Base-by-base conservation (phyloP, 2,329 filamentous ascomycete genomes). In the Ophiocordyceps camponoti-leonardi region DNA sequence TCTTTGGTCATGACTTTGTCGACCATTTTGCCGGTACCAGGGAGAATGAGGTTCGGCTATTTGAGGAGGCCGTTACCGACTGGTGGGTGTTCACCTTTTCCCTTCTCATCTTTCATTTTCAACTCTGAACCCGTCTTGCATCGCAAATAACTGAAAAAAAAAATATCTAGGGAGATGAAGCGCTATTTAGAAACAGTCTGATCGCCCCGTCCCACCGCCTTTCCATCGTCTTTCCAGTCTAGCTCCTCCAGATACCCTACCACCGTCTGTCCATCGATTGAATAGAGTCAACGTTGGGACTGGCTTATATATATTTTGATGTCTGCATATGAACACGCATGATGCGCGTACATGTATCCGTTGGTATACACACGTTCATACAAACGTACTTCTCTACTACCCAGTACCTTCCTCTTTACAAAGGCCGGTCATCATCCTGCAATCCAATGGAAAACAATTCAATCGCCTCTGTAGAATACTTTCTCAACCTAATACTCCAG, bases 11-110 rank as follows among this genome's bases (percentile, higher is more conserved):
- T 60, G 84, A 82, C 10, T 98, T 98, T 64, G 92, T 98, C 3
- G 88, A 96, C 16, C 92, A 96, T 62, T 98, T 81, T 67, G 86
- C 81, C 13, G 92, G 92, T 16, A 94, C 90, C 18, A 75, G 92
- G 51, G 82, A 94, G 61, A 88, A 98, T 63, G 92, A 98, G 65
- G 74, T 92, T 48, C 70, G 84, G 49, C 65, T 94, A 19, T 98
- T 85, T 83, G 88, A 96, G 55, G 90, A 96, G 61, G 88, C 88
- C 2, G 90, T 96, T 6, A 96, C 92, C 19, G 92, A 96, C 62
- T 96, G 90, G 87, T 90, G 71, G 62, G 83, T 79, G 46, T 45
- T 35, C 33, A 11, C 23, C 1, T 30, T 22, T 35, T 20, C 5
- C 8, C n/a, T 31, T 2, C 11, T 18, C n/a, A 16, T 20, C n/a